Conservation (phyloP, 306 rosid genomes). For the Pueraria montana region DNA sequence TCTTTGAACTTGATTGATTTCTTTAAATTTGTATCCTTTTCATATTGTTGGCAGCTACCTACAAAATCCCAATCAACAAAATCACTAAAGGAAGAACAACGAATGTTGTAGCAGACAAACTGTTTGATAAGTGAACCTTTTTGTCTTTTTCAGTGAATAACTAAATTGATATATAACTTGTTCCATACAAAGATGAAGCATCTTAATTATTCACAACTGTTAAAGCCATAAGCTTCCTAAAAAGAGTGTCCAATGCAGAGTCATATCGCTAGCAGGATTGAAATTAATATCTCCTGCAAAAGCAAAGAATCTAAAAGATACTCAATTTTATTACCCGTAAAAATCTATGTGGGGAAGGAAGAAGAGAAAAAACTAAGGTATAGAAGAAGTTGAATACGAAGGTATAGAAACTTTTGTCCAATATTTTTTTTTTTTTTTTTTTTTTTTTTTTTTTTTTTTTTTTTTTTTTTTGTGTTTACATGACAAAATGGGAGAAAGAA, state of each 20-base stretch:
- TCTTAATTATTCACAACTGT: background rate
- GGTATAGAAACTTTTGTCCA: background rate
- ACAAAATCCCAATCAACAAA: constrained; percentile 1
- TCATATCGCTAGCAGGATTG: constrained; percentile 32
- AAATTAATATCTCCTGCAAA: constrained; percentile 44
- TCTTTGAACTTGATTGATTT: background rate
- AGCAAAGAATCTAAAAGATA: constrained; percentile 50
- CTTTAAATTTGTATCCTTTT: constrained; percentile 27
- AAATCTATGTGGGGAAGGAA: constrained; percentile 23
- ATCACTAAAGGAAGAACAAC: background rate
- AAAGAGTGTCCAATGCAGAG: constrained; percentile 26
- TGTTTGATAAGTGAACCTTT: background rate
- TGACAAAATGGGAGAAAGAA: constrained; percentile 27
- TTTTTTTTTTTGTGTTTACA: constrained; percentile 32
- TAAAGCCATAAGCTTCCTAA: constrained; percentile 42
- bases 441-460: constrained; percentile 8
- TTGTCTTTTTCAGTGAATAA: background rate
- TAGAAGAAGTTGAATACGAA: background rate
- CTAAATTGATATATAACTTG: constrained; percentile 14
- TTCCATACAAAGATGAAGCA: background rate
- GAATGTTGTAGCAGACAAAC: background rate
- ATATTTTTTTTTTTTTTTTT: constrained; percentile 3
- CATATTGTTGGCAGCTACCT: background rate
- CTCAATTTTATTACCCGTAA: constrained; percentile 39
- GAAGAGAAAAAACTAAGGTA: background rate